Evolutionary conservation across 2,329 filamentous ascomycete genomes (phyloP).

Genomic region (Stagonosporopsis cucurbitacearum): DNA sequence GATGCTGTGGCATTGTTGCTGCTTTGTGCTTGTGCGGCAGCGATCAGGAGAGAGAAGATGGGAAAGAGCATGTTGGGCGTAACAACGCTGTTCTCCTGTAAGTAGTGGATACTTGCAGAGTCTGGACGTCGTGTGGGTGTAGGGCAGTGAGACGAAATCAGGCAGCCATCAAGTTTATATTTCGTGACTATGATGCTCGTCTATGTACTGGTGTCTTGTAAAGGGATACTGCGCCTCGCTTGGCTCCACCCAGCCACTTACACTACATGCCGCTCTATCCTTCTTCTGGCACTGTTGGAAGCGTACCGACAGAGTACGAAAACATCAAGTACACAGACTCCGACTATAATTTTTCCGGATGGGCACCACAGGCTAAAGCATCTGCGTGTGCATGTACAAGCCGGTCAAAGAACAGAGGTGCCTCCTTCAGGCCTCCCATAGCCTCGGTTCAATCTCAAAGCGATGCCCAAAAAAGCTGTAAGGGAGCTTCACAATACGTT

Average conservation of each 20-base stretch:
- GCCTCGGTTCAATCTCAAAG: neutral
- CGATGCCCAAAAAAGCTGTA: neutral
- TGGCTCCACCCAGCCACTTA: conserved; percentile 9
- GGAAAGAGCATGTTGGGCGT: conserved; percentile 3
- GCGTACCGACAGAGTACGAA: neutral
- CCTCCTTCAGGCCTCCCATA: neutral
- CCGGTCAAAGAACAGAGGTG: neutral
- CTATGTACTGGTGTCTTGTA: neutral
- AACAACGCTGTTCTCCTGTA: neutral
- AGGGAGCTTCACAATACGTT: neutral
- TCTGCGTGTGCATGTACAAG: neutral
- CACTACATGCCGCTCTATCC: conserved; percentile 6
- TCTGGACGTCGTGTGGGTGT: neutral
- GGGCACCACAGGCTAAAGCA: no score
- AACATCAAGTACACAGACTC: neutral
- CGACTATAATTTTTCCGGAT: neutral
- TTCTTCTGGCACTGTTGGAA: neutral
- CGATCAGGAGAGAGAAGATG: neutral
- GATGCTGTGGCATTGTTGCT: neutral
- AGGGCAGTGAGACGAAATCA: neutral
- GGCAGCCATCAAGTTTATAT: neutral
- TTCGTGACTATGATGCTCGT: neutral
- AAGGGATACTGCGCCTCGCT: conserved; percentile 12
- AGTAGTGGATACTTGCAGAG: neutral
- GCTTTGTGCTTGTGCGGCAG: conserved; percentile 3